phyloP scores from a whole-genome alignment of 345 rosid genomes.

The Gossypium stocksii region DNA sequence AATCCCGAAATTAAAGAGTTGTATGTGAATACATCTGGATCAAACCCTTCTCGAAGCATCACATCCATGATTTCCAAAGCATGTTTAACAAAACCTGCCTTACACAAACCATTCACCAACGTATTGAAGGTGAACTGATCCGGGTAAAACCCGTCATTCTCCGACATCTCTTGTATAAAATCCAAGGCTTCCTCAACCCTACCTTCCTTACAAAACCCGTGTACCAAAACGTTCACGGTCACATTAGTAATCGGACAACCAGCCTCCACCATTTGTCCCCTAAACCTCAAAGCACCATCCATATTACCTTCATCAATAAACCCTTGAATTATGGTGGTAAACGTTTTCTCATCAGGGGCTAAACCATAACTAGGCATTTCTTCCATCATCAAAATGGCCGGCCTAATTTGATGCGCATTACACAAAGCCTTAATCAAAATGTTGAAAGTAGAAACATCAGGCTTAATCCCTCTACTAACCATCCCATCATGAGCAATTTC shows the following conservation, averaged over 20 bases:
- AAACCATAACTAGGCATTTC: conserved; percentile 70
- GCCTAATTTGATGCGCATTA: conserved; percentile 81
- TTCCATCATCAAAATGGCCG: conserved; percentile 81
- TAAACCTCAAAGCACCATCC: conserved; percentile 68
- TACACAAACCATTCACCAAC: conserved; percentile 78
- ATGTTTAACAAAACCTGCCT: conserved; percentile 71
- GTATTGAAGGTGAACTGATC: conserved; percentile 80
- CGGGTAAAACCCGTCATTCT: conserved; percentile 60
- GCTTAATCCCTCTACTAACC: conserved; percentile 53
- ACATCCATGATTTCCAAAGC: conserved; percentile 73
- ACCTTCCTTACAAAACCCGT: conserved; percentile 80
- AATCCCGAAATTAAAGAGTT: conserved; percentile 79
- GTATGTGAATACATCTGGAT: conserved; percentile 75
- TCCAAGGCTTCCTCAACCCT: conserved; percentile 63
- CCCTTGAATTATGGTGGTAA: conserved; percentile 86
- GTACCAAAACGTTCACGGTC: conserved; percentile 71
- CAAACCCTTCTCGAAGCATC: conserved; percentile 85
- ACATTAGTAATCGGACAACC: conserved; percentile 54
- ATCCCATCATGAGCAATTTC: conserved; percentile 61
- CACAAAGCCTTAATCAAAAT: conserved; percentile 79
- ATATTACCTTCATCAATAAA: conserved; percentile 75
- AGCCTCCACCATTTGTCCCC: conserved; percentile 51
- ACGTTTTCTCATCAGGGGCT: conserved; percentile 76
- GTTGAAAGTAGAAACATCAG: conserved; percentile 82
- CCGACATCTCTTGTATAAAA: conserved; percentile 61